phyloP scores from a whole-genome alignment of 2,329 filamentous ascomycete genomes.

The Ascochyta lentis region DNA sequence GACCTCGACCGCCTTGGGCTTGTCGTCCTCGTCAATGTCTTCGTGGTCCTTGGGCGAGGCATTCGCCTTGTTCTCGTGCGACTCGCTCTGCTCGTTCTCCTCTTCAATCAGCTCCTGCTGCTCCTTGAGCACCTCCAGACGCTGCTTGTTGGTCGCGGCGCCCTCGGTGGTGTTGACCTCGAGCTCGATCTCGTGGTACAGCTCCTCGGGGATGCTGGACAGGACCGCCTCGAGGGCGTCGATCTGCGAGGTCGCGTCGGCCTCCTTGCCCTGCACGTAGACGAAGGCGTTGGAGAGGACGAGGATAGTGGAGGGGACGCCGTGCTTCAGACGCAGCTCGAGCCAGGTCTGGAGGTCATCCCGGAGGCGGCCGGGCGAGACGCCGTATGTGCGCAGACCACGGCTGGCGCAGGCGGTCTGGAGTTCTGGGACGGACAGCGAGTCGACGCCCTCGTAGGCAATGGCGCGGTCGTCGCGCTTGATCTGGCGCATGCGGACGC shows the following conservation, averaged over 20 bases:
- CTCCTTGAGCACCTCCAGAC: constrained; percentile 96
- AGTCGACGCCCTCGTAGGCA: constrained; percentile 90
- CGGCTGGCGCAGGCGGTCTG: constrained; percentile 91
- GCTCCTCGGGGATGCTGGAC: constrained; percentile 93
- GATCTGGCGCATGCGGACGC: constrained; percentile 98
- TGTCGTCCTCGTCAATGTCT: constrained; percentile 94
- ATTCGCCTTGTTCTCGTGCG: constrained; percentile 74
- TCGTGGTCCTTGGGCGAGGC: constrained; percentile 83
- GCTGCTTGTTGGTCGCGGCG: constrained; percentile 97
- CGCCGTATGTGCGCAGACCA: constrained; percentile 89
- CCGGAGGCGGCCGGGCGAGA: constrained; percentile 85
- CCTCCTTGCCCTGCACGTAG: constrained; percentile 86
- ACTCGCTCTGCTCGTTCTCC: constrained; percentile 89
- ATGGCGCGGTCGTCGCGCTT: constrained; percentile 97
- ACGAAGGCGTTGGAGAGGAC: constrained; percentile 98
- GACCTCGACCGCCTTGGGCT: constrained; percentile 55
- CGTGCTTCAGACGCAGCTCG: constrained; percentile 88
- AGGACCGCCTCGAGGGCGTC: constrained; percentile 91
- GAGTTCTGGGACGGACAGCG: constrained; percentile 88
- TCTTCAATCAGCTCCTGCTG: constrained; percentile 98
- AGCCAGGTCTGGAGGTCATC: constrained; percentile 94
- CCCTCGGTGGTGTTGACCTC: constrained; percentile 97
- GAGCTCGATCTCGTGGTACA: constrained; percentile 99
- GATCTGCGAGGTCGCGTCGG: constrained; percentile 85
- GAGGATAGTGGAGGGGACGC: constrained; percentile 93